A percentile compares a stretch with the other conserved stretches of the same genome.
These are phyloP conservation scores for Trametes maxima DNA, from an alignment of 768 basidiomycete species.

Conservation along the genomic window DNA sequence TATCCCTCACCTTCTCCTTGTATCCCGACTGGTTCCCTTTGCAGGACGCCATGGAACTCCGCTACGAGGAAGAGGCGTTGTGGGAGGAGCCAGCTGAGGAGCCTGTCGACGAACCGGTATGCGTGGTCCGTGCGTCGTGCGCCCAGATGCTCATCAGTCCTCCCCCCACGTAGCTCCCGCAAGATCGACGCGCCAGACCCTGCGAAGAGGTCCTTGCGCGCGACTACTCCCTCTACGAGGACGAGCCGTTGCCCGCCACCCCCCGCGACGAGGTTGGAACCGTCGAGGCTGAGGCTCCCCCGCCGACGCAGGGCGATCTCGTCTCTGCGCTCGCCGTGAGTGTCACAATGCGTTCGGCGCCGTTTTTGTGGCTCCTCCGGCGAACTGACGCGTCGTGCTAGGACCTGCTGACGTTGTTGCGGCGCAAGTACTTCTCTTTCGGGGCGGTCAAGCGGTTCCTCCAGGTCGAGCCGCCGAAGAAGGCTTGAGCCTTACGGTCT, in stretches of 20 bases:
- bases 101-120: neutral
- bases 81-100: constrained; percentile 1
- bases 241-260: neutral
- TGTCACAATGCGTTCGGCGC: neutral
- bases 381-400: neutral
- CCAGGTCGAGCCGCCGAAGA: neutral
- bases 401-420: neutral
- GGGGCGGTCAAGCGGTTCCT: neutral
- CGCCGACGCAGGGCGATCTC: neutral
- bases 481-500: too few relatives aligned
- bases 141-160: neutral
- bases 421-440: neutral
- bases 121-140: neutral
- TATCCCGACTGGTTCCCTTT: neutral
- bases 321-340: neutral
- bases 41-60: neutral
- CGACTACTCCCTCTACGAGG: neutral
- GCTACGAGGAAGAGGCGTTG: neutral
- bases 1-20: neutral
- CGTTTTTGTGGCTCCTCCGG: neutral
- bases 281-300: neutral
- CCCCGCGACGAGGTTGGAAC: neutral
- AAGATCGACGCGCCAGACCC: neutral
- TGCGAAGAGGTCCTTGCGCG: neutral
- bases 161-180: neutral